A percentile compares a stretch with the other conserved stretches of the same genome.
Conservation (phyloP, 805 yeast genomes). For the Candida coquimbonensis region DNA sequence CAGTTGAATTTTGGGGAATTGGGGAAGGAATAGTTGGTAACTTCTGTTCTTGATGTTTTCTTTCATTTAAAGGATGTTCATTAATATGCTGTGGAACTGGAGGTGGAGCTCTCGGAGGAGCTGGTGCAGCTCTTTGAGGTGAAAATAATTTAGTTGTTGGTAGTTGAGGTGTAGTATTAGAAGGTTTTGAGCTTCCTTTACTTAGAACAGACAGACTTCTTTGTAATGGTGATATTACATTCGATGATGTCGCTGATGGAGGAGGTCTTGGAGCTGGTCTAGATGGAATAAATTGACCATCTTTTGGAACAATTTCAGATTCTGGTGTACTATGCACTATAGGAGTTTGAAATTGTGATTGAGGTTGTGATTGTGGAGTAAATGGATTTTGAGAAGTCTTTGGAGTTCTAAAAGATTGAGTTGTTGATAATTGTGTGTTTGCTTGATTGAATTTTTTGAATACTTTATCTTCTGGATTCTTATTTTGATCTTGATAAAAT, state of each 20-base stretch:
- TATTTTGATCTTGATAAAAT: slow-evolving; percentile 62
- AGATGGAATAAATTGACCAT: slow-evolving; percentile 49
- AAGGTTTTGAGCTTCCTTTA: slow-evolving; percentile 6
- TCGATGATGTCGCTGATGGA: slow-evolving; percentile 16
- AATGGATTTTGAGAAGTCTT: slow-evolving; percentile 15
- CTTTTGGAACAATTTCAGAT: slow-evolving; percentile 11
- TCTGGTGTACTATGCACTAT: slow-evolving; percentile 22
- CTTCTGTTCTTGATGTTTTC: slow-evolving; percentile 4
- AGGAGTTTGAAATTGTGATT: slow-evolving; percentile 18
- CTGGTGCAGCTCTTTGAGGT: slow-evolving; percentile 20
- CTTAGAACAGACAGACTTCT: slow-evolving; percentile 15
- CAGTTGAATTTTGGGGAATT: not conserved
- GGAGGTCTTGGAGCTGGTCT: slow-evolving; percentile 67
- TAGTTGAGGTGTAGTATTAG: slow-evolving; percentile 15
- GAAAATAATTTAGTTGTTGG: slow-evolving; percentile 13
- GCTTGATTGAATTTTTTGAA: slow-evolving; percentile 32
- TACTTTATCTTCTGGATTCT: slow-evolving; percentile 34
- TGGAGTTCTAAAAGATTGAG: slow-evolving; percentile 30
- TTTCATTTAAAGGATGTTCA: slow-evolving; percentile 15
- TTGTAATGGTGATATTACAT: slow-evolving; percentile 23
- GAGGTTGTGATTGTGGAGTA: slow-evolving; percentile 19
- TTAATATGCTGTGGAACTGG: slow-evolving; percentile 19
- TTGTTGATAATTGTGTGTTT: slow-evolving; percentile 20
- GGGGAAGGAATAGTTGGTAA: slow-evolving; percentile 1
- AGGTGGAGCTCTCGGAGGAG: slow-evolving; percentile 23